These are phyloP conservation scores for Heimioporus retisporus DNA, from an alignment of 1,284 basidiomycete species.

Conservation along the genomic window DNA sequence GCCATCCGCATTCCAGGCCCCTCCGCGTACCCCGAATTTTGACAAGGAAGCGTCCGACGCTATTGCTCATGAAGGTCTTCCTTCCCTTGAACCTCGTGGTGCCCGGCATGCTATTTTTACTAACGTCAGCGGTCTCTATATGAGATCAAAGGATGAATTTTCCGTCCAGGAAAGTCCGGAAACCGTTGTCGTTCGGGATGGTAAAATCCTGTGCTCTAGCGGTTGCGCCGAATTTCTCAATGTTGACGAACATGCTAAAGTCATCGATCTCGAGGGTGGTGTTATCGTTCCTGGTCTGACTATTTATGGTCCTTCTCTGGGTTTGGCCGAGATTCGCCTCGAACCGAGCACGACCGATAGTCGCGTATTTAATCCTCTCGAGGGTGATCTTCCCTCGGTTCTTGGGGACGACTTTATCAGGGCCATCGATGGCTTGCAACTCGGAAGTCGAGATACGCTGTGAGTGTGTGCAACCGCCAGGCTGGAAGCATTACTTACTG, in stretches of 20 bases:
- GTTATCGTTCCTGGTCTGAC: slow-evolving; percentile 48
- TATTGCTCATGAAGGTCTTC: slow-evolving; percentile 70
- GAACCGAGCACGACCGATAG: too few relatives aligned
- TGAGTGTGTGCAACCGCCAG: too few relatives aligned
- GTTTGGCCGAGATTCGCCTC: too few relatives aligned
- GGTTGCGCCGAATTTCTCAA: slow-evolving; percentile 31
- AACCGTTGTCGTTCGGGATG: slow-evolving; percentile 56
- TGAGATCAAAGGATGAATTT: slow-evolving; percentile 14
- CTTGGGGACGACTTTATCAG: too few relatives aligned
- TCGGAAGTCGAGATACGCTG: too few relatives aligned
- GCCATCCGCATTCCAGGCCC: slow-evolving; percentile 42
- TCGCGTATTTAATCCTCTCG: too few relatives aligned
- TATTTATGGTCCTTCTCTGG: too few relatives aligned
- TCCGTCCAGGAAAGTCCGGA: slow-evolving; percentile 33
- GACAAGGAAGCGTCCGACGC: slow-evolving; percentile 64
- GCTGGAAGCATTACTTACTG: too few relatives aligned
- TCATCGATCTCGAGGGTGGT: slow-evolving; percentile 58
- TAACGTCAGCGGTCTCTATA: slow-evolving; percentile 29
- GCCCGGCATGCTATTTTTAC: slow-evolving; percentile 24
- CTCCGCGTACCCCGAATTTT: slow-evolving; percentile 65
- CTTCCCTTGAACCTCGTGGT: slow-evolving; percentile 60
- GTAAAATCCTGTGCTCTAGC: slow-evolving; percentile 55
- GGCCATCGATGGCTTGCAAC: too few relatives aligned
- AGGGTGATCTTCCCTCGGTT: too few relatives aligned
- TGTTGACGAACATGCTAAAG: slow-evolving; percentile 27